Evolutionary conservation across 306 rosid genomes (phyloP).

Genomic region (Acmispon strigosus): DNA sequence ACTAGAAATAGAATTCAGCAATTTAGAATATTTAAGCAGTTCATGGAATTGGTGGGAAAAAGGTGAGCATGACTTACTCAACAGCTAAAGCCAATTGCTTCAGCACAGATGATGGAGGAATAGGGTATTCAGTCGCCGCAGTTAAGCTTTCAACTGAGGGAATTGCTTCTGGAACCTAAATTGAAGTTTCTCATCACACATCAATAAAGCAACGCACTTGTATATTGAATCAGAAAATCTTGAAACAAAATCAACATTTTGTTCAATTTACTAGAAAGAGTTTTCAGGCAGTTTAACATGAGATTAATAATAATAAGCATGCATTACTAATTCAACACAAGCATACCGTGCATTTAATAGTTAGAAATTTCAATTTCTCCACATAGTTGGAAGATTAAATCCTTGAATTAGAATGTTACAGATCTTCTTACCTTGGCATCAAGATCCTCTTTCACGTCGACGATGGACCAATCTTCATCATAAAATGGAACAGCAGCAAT

Average conservation of each 20-base stretch:
- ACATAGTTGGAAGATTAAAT: background rate
- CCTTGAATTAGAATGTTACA: slow-evolving; percentile 4
- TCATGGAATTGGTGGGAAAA: slow-evolving; percentile 14
- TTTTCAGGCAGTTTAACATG: background rate
- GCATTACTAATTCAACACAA: slow-evolving; percentile 10
- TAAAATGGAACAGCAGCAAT: slow-evolving; percentile 47
- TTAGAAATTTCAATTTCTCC: background rate
- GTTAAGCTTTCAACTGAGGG: slow-evolving; percentile 59
- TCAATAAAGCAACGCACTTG: slow-evolving; percentile 16
- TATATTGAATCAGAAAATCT: slow-evolving; percentile 3
- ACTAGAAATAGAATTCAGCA: slow-evolving; percentile 9
- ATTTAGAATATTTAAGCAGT: background rate
- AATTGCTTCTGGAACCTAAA: slow-evolving; percentile 55
- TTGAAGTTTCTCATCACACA: slow-evolving; percentile 1
- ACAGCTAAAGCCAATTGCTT: slow-evolving; percentile 84
- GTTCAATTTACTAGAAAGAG: slow-evolving; percentile 4
- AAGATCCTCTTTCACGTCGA: slow-evolving; percentile 54
- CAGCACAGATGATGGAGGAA: slow-evolving; percentile 63
- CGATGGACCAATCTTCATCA: slow-evolving; percentile 56
- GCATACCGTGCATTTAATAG: background rate
- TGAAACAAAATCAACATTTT: background rate
- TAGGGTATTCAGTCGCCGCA: slow-evolving; percentile 33
- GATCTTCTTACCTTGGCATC: slow-evolving; percentile 63
- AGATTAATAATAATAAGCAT: background rate
- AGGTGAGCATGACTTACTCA: slow-evolving; percentile 58